Conservation (phyloP, 1,284 basidiomycete species). For the Tylopilus sp. region DNA sequence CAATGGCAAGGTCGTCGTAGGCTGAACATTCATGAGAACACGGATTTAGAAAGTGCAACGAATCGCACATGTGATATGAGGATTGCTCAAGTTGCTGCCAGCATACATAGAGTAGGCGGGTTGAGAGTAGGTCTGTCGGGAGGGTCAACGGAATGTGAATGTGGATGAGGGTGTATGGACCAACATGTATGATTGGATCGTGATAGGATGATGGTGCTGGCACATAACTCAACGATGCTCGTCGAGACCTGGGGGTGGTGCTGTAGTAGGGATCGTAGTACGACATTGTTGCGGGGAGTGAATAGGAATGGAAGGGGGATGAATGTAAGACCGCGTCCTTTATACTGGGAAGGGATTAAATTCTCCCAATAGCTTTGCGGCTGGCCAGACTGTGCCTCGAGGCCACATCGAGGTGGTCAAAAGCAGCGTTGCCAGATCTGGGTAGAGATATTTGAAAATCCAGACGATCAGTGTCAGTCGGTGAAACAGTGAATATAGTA, state of each 20-base stretch:
- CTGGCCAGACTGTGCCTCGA: slow-evolving; percentile 28
- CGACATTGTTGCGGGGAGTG: slow-evolving; percentile 24
- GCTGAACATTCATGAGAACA: slow-evolving; percentile 18
- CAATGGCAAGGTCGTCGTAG: slow-evolving; percentile 30
- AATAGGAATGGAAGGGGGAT: slow-evolving; percentile 8
- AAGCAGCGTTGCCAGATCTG: slow-evolving; percentile 11
- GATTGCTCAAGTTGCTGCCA: slow-evolving; percentile 17
- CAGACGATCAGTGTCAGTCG: slow-evolving; percentile 14
- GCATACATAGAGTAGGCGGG: slow-evolving; percentile 31
- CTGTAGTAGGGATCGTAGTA: slow-evolving; percentile 36
- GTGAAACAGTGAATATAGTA: no score
- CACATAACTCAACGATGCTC: slow-evolving; percentile 28
- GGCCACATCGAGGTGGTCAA: slow-evolving; percentile 27
- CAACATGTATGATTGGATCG: slow-evolving; percentile 23
- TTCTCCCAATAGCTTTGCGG: slow-evolving; percentile 9
- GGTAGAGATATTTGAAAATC: slow-evolving; percentile 27
- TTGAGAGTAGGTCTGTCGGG: slow-evolving; percentile 24
- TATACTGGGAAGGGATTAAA: slow-evolving; percentile 24
- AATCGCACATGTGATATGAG: slow-evolving; percentile 21
- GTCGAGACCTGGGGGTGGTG: slow-evolving; percentile 28
- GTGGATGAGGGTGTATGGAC: neutral
- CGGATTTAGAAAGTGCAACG: neutral
- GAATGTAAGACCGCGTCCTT: slow-evolving; percentile 7
- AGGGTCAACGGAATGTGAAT: slow-evolving; percentile 4
- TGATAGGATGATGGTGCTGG: slow-evolving; percentile 28